Base-by-base conservation (phyloP, 129 eudicot species). In the Sambucus nigra region DNA sequence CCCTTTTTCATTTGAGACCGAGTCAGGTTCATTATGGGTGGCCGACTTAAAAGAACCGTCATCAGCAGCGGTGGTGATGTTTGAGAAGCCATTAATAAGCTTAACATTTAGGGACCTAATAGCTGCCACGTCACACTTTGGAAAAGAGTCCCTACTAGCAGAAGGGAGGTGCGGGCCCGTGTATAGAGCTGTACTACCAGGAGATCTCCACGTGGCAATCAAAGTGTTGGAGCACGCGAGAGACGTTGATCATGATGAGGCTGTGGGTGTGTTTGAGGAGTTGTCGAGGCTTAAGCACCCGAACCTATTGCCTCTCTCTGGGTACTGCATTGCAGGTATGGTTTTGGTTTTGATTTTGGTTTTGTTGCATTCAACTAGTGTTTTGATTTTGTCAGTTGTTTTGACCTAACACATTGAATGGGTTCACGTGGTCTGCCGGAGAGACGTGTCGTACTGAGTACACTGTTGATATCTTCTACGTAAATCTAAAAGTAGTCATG, bases 161-260 rank as follows among this genome's bases (percentile, higher is more conserved):
- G 91, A 86, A 40, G 99, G 99, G 1, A 82, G 94, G 58, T 75
- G 96, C 70, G 99, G 99, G 71, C 99, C 99, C 59, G 83, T 92
- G 0, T 92, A 92, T 65, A 65, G 96, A 44, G 99, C 95, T 7
- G 94, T 92, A 20, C 75, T 92, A 47, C 96, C 99, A 49, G 99
- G 99, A 62, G 91, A 86, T 60, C 55, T 92, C 79, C 94, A 92
- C 83, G 94, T 92, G 96, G 99, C 99, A 28, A 80, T 92, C 59
- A 92, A 92, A 67, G 99, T 92, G 25, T 64, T 92, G 60, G 96
- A 86, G 54, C 46, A 60, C 60, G 91, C 79, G 11, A 66, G 94
- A 47, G 73, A 64, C 53, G 60, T 92, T 51, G 75, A 73, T 51
- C 67, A 70, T 53, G 72, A 77, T 32, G 82, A 75, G 4, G 87